Conservation (phyloP, 192 early-diverging fungal genomes). For the Bifiguratus adelaidae region DNA sequence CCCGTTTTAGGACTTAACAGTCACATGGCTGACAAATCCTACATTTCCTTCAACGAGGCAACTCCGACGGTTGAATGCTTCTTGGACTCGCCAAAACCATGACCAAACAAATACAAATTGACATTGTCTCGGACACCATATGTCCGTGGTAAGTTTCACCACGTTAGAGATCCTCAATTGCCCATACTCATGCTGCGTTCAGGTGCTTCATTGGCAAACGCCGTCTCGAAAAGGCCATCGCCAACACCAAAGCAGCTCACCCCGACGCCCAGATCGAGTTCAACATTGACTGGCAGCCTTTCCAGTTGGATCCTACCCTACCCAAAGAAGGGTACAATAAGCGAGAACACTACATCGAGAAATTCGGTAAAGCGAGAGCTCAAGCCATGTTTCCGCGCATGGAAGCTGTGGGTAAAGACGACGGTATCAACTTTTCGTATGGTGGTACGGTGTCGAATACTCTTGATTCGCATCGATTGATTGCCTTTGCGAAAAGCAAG, state of each 20-base stretch:
- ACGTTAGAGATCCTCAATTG: background rate
- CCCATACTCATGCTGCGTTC: background rate
- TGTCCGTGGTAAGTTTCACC: constrained; percentile 52
- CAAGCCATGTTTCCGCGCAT: constrained; percentile 42
- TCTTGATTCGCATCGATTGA: constrained; percentile 52
- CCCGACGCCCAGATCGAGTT: constrained; percentile 46
- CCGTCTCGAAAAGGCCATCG: constrained; percentile 54
- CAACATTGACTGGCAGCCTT: constrained; percentile 53
- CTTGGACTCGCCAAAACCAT: no score
- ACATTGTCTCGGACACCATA: constrained; percentile 52
- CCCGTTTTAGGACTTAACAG: no score
- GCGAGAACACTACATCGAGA: constrained; percentile 39
- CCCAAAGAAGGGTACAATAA: constrained; percentile 38
- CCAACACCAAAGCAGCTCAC: constrained; percentile 24
- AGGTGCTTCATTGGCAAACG: constrained; percentile 68
- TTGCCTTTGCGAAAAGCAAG: constrained; percentile 37
- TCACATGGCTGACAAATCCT: no score
- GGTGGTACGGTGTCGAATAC: constrained; percentile 55
- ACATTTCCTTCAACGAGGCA: no score
- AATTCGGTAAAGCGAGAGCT: constrained; percentile 50
- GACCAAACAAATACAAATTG: no score
- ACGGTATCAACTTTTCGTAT: constrained; percentile 57
- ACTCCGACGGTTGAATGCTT: no score
- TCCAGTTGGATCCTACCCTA: constrained; percentile 53
- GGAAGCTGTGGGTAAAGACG: constrained; percentile 32